These are phyloP conservation scores for Cynara cardunculus DNA, from an alignment of 129 eudicot species.

Conservation along the genomic window DNA sequence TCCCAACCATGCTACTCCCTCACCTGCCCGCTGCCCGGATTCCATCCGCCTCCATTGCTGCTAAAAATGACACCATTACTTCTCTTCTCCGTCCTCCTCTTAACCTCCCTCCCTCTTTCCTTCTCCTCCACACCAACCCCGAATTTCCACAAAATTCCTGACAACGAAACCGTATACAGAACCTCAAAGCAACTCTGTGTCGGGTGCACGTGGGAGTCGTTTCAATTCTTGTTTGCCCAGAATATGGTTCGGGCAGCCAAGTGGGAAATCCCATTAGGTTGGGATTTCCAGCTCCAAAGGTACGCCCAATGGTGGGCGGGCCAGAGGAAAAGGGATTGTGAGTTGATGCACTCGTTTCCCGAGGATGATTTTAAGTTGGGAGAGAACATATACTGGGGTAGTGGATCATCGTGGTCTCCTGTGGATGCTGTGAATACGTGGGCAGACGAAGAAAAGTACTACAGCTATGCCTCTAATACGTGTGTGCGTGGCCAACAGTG, in stretches of 20 bases:
- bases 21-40: slow-evolving; percentile 23
- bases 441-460: slow-evolving; percentile 72
- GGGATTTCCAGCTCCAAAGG: slow-evolving; percentile 55
- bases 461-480: slow-evolving; percentile 38
- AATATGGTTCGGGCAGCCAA: slow-evolving; percentile 70
- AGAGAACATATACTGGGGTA: slow-evolving; percentile 81
- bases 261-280: slow-evolving; percentile 57
- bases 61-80: slow-evolving; percentile 32
- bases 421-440: slow-evolving; percentile 64
- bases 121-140: slow-evolving; percentile 22
- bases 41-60: background rate
- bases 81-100: slow-evolving; percentile 18
- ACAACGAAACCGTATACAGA: slow-evolving; percentile 54
- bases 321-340: slow-evolving; percentile 52
- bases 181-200: slow-evolving; percentile 63
- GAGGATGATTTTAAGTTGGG: slow-evolving; percentile 70
- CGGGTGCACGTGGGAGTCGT: slow-evolving; percentile 54
- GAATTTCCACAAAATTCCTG: slow-evolving; percentile 21
- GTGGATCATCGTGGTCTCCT: slow-evolving; percentile 67
- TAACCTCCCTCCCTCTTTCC: slow-evolving; percentile 23
- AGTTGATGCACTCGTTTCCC: slow-evolving; percentile 62
- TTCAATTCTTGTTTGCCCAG: slow-evolving; percentile 59
- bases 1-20: background rate
- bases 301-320: slow-evolving; percentile 87
- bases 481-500: slow-evolving; percentile 62